Percentiles rank a stretch among this genome's conserved stretches.
phyloP scores from a whole-genome alignment of 768 basidiomycete genomes.

The Tulasnella sp. region DNA sequence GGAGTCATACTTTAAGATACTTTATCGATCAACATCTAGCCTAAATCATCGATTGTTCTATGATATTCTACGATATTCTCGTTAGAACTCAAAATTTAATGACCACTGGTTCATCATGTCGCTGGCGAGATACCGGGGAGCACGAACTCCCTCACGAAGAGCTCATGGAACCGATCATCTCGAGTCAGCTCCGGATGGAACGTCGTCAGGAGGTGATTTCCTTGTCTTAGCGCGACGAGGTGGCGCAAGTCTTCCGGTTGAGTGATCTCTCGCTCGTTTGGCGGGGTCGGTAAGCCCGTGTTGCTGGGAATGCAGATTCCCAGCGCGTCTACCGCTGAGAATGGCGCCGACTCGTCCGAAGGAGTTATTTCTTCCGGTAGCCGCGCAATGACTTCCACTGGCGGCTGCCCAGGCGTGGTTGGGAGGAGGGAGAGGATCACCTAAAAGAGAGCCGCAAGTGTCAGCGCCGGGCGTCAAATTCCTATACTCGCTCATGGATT shows the following conservation, averaged over 20 bases:
- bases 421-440: conserved; percentile 48
- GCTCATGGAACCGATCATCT: conserved; percentile 84
- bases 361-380: conserved; percentile 34
- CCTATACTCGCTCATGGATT: conserved; percentile 8
- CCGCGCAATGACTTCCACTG: conserved; percentile 60
- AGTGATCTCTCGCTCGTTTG: conserved; percentile 27
- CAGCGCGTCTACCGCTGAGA: conserved; percentile 29
- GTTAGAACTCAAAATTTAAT: neutral
- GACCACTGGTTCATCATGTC: neutral
- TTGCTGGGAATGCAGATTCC: conserved; percentile 22
- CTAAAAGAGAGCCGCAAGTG: conserved; percentile 26
- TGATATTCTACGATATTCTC: neutral
- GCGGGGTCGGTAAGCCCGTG: conserved; percentile 32
- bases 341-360: neutral
- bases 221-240: conserved; percentile 79
- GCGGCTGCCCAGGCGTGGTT: conserved; percentile 34
- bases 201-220: conserved; percentile 71
- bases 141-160: conserved; percentile 72
- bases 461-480: neutral
- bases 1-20: too few relatives aligned
- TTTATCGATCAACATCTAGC: too few relatives aligned
- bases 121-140: neutral
- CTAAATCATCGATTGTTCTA: neutral
- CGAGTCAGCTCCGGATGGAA: conserved; percentile 91
- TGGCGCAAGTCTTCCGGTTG: conserved; percentile 42